Percentiles rank a stretch among this genome's conserved stretches.
Evolutionary conservation across 192 early-diverging fungal species (phyloP).

Genomic region (Backusella sp.): DNA sequence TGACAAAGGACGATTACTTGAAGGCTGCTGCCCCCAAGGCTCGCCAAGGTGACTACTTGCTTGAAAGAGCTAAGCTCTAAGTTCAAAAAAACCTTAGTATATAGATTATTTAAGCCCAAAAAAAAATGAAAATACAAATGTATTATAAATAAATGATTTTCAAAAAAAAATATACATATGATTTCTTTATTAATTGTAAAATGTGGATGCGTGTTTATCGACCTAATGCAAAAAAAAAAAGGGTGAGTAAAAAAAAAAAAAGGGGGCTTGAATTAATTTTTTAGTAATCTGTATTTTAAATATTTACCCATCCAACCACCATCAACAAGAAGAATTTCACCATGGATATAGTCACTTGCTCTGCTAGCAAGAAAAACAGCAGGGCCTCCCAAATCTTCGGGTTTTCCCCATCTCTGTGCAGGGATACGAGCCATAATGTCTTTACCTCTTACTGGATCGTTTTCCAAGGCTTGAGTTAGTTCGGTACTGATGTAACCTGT

Average conservation of each 20-base stretch:
- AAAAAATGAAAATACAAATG: neutral
- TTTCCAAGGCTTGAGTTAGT: conserved; percentile 13
- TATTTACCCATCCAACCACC: conserved; percentile 35
- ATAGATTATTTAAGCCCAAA: neutral
- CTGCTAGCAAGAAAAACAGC: conserved; percentile 28
- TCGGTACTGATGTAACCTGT: conserved; percentile 27
- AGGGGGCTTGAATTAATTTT: conserved; percentile 10
- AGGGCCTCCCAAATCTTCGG: conserved; percentile 33
- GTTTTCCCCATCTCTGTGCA: conserved; percentile 18
- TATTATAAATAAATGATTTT: neutral
- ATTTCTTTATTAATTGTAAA: too few species aligned
- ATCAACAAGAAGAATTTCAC: conserved; percentile 31
- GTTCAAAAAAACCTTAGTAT: neutral
- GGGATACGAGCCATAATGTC: conserved; percentile 22
- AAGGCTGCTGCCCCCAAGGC: conserved; percentile 33
- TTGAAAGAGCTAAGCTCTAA: conserved; percentile 31
- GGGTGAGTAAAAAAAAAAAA: neutral
- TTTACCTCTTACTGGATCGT: neutral
- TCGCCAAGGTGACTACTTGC: neutral
- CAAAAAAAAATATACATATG: too few species aligned
- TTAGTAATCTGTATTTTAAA: conserved; percentile 19
- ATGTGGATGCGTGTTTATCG: neutral
- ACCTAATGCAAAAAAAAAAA: neutral
- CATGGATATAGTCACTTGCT: conserved; percentile 31
- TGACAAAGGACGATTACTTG: conserved; percentile 53